These are phyloP conservation scores for Phytophthora sansomeana DNA, from an alignment of 352 stramenopile species.

Conservation along the genomic window DNA sequence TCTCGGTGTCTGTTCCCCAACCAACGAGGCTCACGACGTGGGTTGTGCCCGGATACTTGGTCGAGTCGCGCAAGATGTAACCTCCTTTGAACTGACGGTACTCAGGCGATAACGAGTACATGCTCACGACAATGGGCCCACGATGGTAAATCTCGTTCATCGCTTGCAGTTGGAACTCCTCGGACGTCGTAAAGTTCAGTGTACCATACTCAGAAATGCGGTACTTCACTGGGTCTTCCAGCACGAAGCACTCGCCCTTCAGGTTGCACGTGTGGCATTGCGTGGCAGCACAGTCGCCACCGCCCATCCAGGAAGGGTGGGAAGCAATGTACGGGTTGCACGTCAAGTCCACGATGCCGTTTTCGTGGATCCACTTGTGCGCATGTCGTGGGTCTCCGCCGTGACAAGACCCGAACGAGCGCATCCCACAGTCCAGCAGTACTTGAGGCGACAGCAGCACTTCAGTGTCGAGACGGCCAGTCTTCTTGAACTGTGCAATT, in stretches of 20 bases:
- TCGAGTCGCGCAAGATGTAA: constrained; percentile 90
- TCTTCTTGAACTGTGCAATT: constrained; percentile 73
- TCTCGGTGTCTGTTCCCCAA: constrained; percentile 89
- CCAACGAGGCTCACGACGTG: constrained; percentile 96
- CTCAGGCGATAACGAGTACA: constrained; percentile 83
- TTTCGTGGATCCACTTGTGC: constrained; percentile 87
- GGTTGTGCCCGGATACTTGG: constrained; percentile 72
- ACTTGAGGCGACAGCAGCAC: constrained; percentile 74
- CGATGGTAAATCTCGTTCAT: constrained; percentile 98
- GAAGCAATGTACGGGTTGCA: constrained; percentile 86
- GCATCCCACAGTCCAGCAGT: constrained; percentile 82
- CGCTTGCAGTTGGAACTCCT: constrained; percentile 75
- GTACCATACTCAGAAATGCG: constrained; percentile 79
- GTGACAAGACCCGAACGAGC: constrained; percentile 79
- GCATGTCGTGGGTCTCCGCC: constrained; percentile 83
- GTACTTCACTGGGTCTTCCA: constrained; percentile 70
- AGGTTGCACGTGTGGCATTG: constrained; percentile 77
- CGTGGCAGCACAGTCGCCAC: constrained; percentile 58
- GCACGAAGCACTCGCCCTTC: constrained; percentile 63
- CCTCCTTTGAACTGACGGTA: constrained; percentile 92
- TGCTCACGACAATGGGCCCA: constrained; percentile 94
- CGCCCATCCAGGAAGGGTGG: constrained; percentile 78
- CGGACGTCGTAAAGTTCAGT: constrained; percentile 70
- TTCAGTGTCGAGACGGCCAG: constrained; percentile 58
- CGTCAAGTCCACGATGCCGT: constrained; percentile 83